Percentiles rank a stretch among this genome's conserved stretches.
phyloP scores from a whole-genome alignment of 2,329 filamentous ascomycete genomes.

The Colletotrichum karsti region DNA sequence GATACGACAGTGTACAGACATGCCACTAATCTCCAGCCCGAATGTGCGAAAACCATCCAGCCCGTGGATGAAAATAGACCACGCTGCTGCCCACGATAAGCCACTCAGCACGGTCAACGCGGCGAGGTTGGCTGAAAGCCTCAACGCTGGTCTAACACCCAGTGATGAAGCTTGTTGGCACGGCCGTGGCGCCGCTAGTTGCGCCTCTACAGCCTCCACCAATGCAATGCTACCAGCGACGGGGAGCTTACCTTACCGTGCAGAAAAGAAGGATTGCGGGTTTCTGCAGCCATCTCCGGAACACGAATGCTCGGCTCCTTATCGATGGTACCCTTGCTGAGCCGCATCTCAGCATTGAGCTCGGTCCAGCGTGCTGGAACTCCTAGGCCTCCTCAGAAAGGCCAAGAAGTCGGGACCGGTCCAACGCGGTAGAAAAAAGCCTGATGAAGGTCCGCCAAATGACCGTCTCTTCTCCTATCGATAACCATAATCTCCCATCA shows the following conservation, averaged over 20 bases:
- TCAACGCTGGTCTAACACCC: background rate
- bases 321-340: background rate
- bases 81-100: background rate
- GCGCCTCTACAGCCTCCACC: background rate
- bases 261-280: background rate
- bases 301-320: background rate
- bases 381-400: background rate
- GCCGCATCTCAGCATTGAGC: background rate
- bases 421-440: background rate
- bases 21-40: background rate
- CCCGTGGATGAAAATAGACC: background rate
- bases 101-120: background rate
- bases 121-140: background rate
- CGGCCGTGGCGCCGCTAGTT: background rate
- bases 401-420: background rate
- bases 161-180: background rate
- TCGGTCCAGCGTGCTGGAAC: background rate
- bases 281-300: background rate
- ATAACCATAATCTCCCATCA: background rate
- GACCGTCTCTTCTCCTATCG: background rate
- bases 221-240: background rate
- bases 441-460: background rate
- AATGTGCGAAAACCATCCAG: background rate
- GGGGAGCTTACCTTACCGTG: background rate
- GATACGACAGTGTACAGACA: background rate